Conservation (phyloP, 1,284 basidiomycete species). For the Pascua sp. region DNA sequence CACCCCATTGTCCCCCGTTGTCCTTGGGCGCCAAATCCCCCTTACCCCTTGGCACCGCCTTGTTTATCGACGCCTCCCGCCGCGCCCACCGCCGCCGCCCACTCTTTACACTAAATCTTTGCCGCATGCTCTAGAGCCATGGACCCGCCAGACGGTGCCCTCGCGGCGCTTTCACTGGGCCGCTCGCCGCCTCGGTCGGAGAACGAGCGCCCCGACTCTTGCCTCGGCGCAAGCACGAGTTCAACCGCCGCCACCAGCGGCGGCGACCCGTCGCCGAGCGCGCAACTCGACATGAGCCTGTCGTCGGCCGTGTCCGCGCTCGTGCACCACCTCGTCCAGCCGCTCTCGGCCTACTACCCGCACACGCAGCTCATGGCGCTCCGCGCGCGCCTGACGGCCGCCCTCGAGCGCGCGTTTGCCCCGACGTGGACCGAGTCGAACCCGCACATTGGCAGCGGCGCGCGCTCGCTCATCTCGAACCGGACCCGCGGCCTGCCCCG, state of each 20-base stretch:
- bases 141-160: neutral
- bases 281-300: slow-evolving; percentile 31
- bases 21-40: too few species aligned
- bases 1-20: too few species aligned
- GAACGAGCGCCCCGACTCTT: neutral
- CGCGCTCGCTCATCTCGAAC: slow-evolving; percentile 41
- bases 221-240: neutral
- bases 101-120: too few species aligned
- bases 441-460: slow-evolving; percentile 38
- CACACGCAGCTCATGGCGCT: slow-evolving; percentile 30
- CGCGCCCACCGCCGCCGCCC: too few species aligned
- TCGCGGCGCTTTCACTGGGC: too few species aligned
- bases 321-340: slow-evolving; percentile 37
- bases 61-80: too few species aligned
- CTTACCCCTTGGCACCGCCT: too few species aligned
- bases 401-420: slow-evolving; percentile 23
- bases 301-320: slow-evolving; percentile 37
- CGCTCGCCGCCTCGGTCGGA: too few species aligned
- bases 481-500: slow-evolving; percentile 32
- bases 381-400: slow-evolving; percentile 23
- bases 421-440: slow-evolving; percentile 40
- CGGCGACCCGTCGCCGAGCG: neutral
- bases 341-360: slow-evolving; percentile 35
- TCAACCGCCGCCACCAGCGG: neutral
- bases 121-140: neutral